Evolutionary conservation across 2,329 filamentous ascomycete genomes (phyloP), one percentile per base, ranked within the genome.

Genomic region (Triangularia verruculosa): DNA sequence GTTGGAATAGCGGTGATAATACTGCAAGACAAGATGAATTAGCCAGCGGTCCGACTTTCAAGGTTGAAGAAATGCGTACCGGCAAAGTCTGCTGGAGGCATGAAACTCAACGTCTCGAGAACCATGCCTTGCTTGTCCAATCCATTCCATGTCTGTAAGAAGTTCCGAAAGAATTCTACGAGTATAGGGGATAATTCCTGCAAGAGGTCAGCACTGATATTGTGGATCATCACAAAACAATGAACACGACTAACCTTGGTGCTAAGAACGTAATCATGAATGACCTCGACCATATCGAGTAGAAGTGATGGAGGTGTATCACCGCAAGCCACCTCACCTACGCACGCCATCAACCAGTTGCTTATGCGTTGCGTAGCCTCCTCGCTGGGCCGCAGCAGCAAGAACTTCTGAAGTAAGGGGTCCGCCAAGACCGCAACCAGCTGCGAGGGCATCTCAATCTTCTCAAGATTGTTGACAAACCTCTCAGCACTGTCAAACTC

Each of bases 391-490:
- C 85, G 83, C 28, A 91, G 77, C n/a, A 90, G 77, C 32, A 92
- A 78, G 24, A 94, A 80, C 72, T 94, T 95, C 73, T 94, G 91
- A 1, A 94, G 82, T 28, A 96, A 79, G 2, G 89, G 89, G 71
- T 96, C 90, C 1, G 84, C 85, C 13, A 96, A 78, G 3, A 91
- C 86, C 4, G 92, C 90, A 47, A 93, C 86, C 1, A 96, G 80
- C 75, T 96, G 92, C 67, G 90, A 93, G 0, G 92, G 92, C 47
- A 93, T 78, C 74, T 95, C 90, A 25, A 96, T 87, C 68, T 83
- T 90, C 69, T 96, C 91, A 8, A 96, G 76, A 62, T 85, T 89
- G 53, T 85, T 83, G 5, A 92, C 88, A 64, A 96, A 89, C 57
- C 86, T 82, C 24, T 86, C 80, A 12, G 87, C 87, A 65, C 82